Conservation (phyloP, 257 asterid species). For the Nicotiana knightiana region DNA sequence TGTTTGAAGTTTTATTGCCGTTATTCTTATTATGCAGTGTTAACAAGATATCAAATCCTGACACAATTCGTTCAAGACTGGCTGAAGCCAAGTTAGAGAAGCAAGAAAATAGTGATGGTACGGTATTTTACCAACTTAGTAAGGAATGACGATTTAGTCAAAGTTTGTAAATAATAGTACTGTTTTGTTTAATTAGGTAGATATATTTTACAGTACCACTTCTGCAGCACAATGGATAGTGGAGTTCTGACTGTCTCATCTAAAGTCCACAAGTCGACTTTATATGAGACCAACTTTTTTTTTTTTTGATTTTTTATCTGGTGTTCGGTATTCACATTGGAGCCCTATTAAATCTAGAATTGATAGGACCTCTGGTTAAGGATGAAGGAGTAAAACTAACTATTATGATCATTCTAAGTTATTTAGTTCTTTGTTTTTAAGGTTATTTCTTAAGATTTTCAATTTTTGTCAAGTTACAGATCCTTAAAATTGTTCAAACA, state of each 20-base stretch:
- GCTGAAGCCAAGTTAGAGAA: slow-evolving; percentile 40
- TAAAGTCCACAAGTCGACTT: no score
- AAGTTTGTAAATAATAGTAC: neutral
- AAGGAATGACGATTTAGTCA: neutral
- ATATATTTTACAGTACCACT: neutral
- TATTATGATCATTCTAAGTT: neutral
- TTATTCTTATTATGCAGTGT: slow-evolving; percentile 40
- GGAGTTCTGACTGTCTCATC: neutral
- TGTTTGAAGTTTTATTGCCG: neutral
- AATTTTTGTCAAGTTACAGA: neutral
- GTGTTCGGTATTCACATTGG: no score
- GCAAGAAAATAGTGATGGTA: neutral
- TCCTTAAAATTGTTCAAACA: neutral
- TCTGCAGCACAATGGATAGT: neutral
- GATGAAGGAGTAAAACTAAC: no score
- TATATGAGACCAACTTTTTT: no score
- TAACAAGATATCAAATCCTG: slow-evolving; percentile 52
- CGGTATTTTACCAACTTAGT: neutral
- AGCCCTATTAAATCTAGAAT: no score
- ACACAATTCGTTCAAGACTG: slow-evolving; percentile 44
- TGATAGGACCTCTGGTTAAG: no score
- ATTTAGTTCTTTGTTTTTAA: neutral
- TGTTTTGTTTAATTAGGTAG: neutral
- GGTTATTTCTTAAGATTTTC: neutral
- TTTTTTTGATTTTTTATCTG: no score